A percentile compares a stretch with the other conserved stretches of the same genome.
phyloP scores from a whole-genome alignment of 139 green algal genomes.

The Nannochloris sp. region DNA sequence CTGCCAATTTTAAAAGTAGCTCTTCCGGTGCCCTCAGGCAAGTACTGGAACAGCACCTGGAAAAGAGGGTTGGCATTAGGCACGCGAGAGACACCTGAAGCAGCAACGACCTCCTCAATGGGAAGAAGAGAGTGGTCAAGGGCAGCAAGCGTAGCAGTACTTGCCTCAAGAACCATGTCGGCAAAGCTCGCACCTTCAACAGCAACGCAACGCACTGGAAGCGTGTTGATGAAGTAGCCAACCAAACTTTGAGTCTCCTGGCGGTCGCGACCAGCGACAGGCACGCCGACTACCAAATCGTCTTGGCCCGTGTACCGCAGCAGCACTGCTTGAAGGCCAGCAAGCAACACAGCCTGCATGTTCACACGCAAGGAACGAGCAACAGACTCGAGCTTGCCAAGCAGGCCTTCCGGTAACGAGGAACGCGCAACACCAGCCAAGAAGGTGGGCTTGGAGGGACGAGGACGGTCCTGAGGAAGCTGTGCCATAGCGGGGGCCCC shows the following conservation, averaged over 20 bases:
- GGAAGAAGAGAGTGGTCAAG: background rate
- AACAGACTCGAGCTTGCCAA: background rate
- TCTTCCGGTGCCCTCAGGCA: no score
- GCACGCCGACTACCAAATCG: background rate
- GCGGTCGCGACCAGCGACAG: background rate
- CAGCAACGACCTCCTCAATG: conserved; percentile 3
- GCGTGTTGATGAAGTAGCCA: conserved; percentile 8
- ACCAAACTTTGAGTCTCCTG: background rate
- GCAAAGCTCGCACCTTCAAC: background rate
- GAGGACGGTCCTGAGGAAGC: conserved; percentile 8
- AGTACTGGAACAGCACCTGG: conserved; percentile 13
- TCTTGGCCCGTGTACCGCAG: background rate
- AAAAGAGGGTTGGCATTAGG: conserved; percentile 5
- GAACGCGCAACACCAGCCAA: background rate
- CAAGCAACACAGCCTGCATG: background rate
- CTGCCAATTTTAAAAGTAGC: no score
- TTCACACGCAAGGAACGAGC: background rate
- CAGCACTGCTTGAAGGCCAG: background rate
- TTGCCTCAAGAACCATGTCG: background rate
- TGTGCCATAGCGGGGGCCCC: background rate
- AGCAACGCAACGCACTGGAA: background rate
- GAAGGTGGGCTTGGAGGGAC: background rate
- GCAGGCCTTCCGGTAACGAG: background rate
- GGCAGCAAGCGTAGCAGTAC: background rate
- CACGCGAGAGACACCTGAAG: background rate